Percentiles rank a stretch among this genome's conserved stretches.
phyloP scores from a whole-genome alignment of 345 rosid genomes.

The Psidium friedrichsthalianum region DNA sequence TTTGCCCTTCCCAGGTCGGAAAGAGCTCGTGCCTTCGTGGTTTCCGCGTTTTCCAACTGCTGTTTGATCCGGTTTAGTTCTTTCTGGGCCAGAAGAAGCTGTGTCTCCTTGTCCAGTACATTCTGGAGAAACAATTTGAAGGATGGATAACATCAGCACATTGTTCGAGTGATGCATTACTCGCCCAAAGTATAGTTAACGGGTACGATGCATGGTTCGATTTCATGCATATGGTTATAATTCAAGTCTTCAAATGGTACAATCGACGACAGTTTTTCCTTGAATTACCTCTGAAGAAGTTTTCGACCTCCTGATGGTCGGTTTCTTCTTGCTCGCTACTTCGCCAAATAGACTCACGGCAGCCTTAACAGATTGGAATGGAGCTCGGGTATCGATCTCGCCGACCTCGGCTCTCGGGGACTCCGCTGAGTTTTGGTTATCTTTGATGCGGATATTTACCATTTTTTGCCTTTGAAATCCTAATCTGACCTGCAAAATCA shows the following conservation, averaged over 20 bases:
- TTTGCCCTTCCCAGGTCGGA: slow-evolving; percentile 6
- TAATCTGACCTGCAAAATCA: not conserved
- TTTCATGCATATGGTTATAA: not conserved
- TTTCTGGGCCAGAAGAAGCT: slow-evolving; percentile 7
- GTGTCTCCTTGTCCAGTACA: slow-evolving; percentile 18
- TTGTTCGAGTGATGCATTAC: too few species aligned
- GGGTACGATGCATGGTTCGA: not conserved
- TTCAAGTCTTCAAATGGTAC: not conserved
- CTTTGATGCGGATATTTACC: slow-evolving; percentile 31
- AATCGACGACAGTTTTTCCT: not conserved
- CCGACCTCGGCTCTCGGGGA: slow-evolving; percentile 75
- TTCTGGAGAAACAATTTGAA: slow-evolving; percentile 5
- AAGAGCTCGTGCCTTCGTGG: not conserved
- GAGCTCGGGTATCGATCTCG: slow-evolving; percentile 92
- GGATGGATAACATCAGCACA: not conserved
- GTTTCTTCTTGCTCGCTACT: slow-evolving; percentile 31
- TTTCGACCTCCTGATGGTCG: slow-evolving; percentile 9
- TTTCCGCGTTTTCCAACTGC: slow-evolving; percentile 6
- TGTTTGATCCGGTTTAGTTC: slow-evolving; percentile 1
- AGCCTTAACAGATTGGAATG: slow-evolving; percentile 87
- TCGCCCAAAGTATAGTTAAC: not conserved
- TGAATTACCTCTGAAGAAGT: slow-evolving; percentile 25
- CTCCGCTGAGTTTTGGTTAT: not conserved
- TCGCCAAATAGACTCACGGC: slow-evolving; percentile 84
- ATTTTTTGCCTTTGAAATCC: slow-evolving; percentile 12